phyloP scores from a whole-genome alignment of 495 filamentous ascomycete genomes.

The Annulohypoxylon bovei region DNA sequence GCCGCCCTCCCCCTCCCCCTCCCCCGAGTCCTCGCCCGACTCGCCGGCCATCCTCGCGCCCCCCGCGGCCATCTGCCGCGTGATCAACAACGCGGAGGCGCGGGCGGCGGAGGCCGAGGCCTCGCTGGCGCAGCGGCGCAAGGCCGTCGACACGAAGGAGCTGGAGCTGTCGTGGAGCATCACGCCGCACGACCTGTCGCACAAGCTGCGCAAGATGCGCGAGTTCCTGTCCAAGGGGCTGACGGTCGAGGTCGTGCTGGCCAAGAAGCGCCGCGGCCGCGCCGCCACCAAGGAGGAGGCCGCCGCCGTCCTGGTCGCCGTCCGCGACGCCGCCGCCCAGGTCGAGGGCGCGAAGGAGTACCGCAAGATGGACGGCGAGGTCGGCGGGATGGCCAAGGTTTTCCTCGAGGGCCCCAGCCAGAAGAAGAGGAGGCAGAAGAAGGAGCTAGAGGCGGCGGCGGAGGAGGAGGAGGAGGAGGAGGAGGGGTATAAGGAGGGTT shows the following conservation, averaged over 20 bases:
- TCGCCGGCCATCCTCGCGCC: neutral
- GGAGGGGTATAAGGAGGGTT: neutral
- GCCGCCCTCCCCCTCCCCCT: conserved; percentile 15
- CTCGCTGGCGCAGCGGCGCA: conserved; percentile 16
- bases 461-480: neutral
- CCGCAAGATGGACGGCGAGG: conserved; percentile 52
- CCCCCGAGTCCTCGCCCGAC: no score
- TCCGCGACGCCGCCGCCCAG: conserved; percentile 44
- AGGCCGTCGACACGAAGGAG: conserved; percentile 63
- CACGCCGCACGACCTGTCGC: conserved; percentile 69
- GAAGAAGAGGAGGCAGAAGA: conserved; percentile 29
- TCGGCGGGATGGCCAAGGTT: conserved; percentile 46
- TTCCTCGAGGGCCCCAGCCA: conserved; percentile 48
- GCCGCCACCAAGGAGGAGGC: conserved; percentile 50
- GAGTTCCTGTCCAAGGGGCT: conserved; percentile 71
- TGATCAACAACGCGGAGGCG: conserved; percentile 61
- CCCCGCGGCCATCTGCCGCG: conserved; percentile 69
- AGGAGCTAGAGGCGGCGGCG: neutral
- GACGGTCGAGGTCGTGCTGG: conserved; percentile 70
- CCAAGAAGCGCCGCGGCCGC: conserved; percentile 49
- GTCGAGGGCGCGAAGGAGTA: conserved; percentile 51
- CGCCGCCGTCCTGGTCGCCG: conserved; percentile 41
- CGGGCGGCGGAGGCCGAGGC: conserved; percentile 41
- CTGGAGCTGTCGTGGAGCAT: conserved; percentile 90
- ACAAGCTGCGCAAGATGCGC: conserved; percentile 67